Base-by-base conservation (phyloP, 1,284 basidiomycete species). In the Violaceomyces palustris region DNA sequence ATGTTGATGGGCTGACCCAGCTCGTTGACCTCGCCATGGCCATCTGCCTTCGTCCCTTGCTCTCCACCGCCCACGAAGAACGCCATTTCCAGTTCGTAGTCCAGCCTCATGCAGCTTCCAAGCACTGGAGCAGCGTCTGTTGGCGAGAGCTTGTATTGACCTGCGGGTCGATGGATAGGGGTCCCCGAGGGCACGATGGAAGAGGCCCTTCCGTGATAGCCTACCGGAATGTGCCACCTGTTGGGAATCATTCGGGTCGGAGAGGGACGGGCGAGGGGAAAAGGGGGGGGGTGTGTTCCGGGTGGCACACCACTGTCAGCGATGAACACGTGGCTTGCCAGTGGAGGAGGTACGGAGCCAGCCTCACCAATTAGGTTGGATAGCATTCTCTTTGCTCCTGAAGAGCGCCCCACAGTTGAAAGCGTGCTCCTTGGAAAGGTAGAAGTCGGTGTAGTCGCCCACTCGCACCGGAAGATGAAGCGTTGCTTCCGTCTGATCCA, bases 41-140 rank as follows among this genome's bases (percentile, higher is more conserved):
- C 55, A 12, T 54, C 52, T 26, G 50, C 57, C 30, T 50, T 36
- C 41, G 45, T 12, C 6, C 18, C 25, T 6, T 15, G 17, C 10
- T 21, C 15, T 10, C 10, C 27, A 9, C 10, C n/a, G 27, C 27
- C 27, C n/a, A n/a, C 27, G 30, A 49, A 32, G 28, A 62, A 51
- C 10, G 59, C 63, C 3, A 66, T 50, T 39, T 66, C 64, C 28
- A 66, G 52, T 37, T 66, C 64, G 35, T 55, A 66, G 35, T 66
- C 64, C 12, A 66, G 48, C 15, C 46, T 50, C 6, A 35, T 27
- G 25, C 45, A 50, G 10, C 45, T 33, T 22, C 43, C 42, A 14
- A 62, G 31, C 6, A 43, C 25, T 19, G 64, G 55, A 28, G 47
- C 40, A 9, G 39, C 34, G 18, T 37, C 46, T 0, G 27, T 36